Conservation (phyloP, 768 basidiomycete species). For the Clathrus columnatus region DNA sequence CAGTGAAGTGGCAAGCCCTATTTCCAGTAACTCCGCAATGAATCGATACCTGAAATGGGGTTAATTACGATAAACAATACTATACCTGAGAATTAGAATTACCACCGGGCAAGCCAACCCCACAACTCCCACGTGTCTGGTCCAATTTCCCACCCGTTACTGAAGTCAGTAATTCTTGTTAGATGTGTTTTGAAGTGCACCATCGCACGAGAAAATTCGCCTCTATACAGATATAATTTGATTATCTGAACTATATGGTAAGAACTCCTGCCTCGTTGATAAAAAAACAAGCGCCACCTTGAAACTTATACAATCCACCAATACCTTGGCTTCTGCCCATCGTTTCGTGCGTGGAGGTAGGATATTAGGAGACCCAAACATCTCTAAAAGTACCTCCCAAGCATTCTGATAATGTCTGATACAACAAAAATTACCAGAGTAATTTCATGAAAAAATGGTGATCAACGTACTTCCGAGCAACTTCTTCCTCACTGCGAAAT, state of each 20-base stretch:
- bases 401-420: conserved; percentile 93
- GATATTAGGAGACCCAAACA: conserved; percentile 83
- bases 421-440: conserved; percentile 11
- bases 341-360: conserved; percentile 90
- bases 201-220: conserved; percentile 75
- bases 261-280: neutral
- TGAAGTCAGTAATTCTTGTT: conserved; percentile 73
- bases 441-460: conserved; percentile 7
- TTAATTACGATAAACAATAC: neutral
- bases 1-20: conserved; percentile 48
- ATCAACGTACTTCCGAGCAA: conserved; percentile 72
- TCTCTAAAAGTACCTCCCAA: conserved; percentile 70
- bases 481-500: conserved; percentile 86
- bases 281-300: conserved; percentile 45
- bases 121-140: conserved; percentile 96
- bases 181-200: conserved; percentile 82
- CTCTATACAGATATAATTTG: conserved; percentile 87
- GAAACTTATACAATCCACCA: conserved; percentile 87
- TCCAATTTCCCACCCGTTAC: conserved; percentile 86
- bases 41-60: conserved; percentile 61
- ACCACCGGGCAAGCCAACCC: conserved; percentile 96
- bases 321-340: conserved; percentile 97
- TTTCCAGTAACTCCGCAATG: conserved; percentile 83
- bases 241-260: conserved; percentile 48
- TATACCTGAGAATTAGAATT: conserved; percentile 30